Evolutionary conservation across 2,329 filamentous ascomycete species (phyloP), one percentile per base, ranked within the genome.

Genomic region (Colletotrichum filicis): DNA sequence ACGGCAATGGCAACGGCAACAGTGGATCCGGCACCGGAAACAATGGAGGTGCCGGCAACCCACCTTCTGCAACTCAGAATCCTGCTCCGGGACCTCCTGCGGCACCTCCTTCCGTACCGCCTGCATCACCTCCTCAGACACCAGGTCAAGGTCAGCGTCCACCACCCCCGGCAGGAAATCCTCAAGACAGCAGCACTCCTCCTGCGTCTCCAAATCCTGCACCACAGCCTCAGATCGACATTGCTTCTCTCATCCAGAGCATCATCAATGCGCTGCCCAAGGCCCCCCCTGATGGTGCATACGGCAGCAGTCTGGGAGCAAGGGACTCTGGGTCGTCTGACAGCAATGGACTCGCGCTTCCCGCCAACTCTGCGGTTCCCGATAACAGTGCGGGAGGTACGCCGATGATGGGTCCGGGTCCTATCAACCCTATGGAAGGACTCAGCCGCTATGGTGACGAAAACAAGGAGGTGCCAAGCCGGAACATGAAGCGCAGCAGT

Each of bases 401-500:
- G n/a, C 35, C 66, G 3, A 12, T 26, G 5, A 68, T 64, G 66
- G 70, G 32, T 6, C 53, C 58, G 3, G 71, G 71, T 1, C 61
- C 61, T 0, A 37, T 57, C 5, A 5, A 32, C 12, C 67, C 61
- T n/a, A 14, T 35, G 22, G 61, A 11, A 8, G 71, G 61, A 7
- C 71, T 73, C 28, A 57, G 16, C 14, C 56, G 19, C 4, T 73
- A 73, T 24, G 61, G n/a, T 22, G n/a, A 22, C 1, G 19, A 28
- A 3, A 73, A 62, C 14, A 55, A 60, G 24, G 62, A 16, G 16
- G 0, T 5, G 16, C 11, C 46, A 24, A 32, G 24, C 56, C 66
- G 60, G 19, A 62, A 49, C 49, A 60, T 61, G 67, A 73, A 66
- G 71, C 71, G 68, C 32, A 73, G 66, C 61, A 63, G 71, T 35